Percentiles rank a stretch among this genome's conserved stretches.
phyloP scores from a whole-genome alignment of 148 eudicot species.

The Cornus suecica region DNA sequence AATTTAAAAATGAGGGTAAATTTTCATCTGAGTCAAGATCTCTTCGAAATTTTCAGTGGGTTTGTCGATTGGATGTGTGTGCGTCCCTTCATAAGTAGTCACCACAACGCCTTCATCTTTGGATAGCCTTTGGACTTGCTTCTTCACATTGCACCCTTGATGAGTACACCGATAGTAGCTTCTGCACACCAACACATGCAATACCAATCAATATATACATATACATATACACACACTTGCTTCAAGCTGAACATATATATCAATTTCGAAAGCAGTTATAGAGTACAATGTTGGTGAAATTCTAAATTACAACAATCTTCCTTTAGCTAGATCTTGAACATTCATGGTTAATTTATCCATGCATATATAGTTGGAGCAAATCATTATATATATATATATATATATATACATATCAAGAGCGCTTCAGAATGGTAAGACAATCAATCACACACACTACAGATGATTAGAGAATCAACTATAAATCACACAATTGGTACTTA shows the following conservation, averaged over 20 bases:
- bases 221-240: too few relatives aligned
- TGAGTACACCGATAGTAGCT: conserved; percentile 60
- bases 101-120: conserved; percentile 62
- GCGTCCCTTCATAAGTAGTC: conserved; percentile 68
- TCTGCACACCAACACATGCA: conserved; percentile 22
- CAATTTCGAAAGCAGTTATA: neutral
- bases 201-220: neutral
- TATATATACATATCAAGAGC: too few relatives aligned
- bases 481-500: neutral
- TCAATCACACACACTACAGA: neutral
- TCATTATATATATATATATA: too few relatives aligned
- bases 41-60: conserved; percentile 64
- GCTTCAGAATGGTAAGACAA: neutral
- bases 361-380: too few relatives aligned
- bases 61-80: conserved; percentile 55
- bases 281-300: neutral
- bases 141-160: conserved; percentile 72
- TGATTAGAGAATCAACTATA: too few relatives aligned
- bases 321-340: neutral
- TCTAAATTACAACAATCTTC: neutral
- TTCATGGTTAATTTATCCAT: too few relatives aligned
- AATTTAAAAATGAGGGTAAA: conserved; percentile 27
- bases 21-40: conserved; percentile 65
- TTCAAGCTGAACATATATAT: neutral
- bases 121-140: conserved; percentile 62